phyloP scores from a whole-genome alignment of 2,329 filamentous ascomycete species.

The Colletotrichum scovillei region DNA sequence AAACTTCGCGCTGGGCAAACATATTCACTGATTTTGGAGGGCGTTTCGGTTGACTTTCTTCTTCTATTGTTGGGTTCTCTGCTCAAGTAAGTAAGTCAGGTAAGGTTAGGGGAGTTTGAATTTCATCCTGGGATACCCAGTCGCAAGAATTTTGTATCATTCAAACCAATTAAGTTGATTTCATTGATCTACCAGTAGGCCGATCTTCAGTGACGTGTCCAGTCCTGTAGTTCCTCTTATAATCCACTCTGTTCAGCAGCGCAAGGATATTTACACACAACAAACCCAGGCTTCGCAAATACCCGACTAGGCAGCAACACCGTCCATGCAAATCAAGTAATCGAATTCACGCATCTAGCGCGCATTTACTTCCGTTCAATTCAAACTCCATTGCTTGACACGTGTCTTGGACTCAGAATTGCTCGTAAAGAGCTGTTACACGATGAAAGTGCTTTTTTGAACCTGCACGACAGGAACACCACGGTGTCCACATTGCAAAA shows the following conservation, averaged over 20 bases:
- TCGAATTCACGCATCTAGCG: not conserved
- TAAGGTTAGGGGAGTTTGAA: too few species aligned
- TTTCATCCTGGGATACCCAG: too few species aligned
- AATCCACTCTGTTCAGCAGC: too few species aligned
- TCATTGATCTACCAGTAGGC: too few species aligned
- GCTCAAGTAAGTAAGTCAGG: too few species aligned
- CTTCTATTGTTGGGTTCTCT: too few species aligned
- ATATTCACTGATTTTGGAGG: not conserved
- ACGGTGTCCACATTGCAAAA: not conserved
- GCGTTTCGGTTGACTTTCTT: too few species aligned
- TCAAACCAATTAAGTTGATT: too few species aligned
- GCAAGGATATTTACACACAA: not conserved
- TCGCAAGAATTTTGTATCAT: rapidly evolving
- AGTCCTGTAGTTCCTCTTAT: too few species aligned
- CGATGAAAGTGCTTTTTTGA: not conserved
- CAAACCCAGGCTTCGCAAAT: too few species aligned
- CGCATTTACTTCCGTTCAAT: not conserved
- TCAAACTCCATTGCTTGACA: not conserved
- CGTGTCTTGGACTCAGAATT: not conserved
- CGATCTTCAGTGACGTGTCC: too few species aligned
- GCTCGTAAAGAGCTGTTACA: not conserved
- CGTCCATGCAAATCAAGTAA: not conserved
- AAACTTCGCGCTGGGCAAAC: not conserved
- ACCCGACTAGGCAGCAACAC: too few species aligned
- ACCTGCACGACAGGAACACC: not conserved